Evolutionary conservation across 1,284 basidiomycete species (phyloP).

Genomic region (Apiotrichum sp.): DNA sequence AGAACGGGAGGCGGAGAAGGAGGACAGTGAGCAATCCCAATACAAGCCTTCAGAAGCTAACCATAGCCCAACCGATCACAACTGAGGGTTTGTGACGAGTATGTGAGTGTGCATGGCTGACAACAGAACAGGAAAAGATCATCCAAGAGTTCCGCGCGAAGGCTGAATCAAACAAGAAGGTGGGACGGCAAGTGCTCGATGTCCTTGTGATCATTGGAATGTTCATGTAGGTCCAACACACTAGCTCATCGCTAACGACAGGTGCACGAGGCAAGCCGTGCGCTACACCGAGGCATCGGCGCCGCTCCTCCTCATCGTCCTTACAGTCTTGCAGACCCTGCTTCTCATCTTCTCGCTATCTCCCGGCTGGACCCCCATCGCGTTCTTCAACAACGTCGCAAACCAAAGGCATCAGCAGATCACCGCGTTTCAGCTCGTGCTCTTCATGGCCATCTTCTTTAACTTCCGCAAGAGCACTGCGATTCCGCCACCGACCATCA

Average conservation of each 20-base stretch:
- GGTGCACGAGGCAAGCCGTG: not conserved
- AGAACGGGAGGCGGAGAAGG: too few relatives aligned
- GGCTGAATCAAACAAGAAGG: conserved; percentile 23
- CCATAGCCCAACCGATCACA: too few relatives aligned
- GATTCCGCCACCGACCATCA: not conserved
- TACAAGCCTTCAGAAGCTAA: too few relatives aligned
- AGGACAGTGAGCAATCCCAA: too few relatives aligned
- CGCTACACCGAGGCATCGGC: conserved; percentile 1
- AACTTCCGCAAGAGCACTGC: not conserved
- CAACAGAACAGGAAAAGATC: conserved; percentile 35
- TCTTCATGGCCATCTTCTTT: conserved; percentile 18
- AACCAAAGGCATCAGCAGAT: conserved; percentile 15
- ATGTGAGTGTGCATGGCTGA: too few relatives aligned
- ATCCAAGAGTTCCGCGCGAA: conserved; percentile 24
- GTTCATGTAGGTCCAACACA: conserved; percentile 26
- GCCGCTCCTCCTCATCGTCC: conserved; percentile 11
- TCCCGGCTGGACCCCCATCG: conserved; percentile 16
- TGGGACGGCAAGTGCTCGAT: conserved; percentile 27
- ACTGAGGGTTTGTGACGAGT: too few relatives aligned
- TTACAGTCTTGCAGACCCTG: conserved; percentile 18
- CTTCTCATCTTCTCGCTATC: conserved; percentile 34
- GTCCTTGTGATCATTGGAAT: conserved; percentile 24
- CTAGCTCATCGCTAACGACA: not conserved
- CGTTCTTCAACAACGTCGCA: conserved; percentile 4
- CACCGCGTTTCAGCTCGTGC: conserved; percentile 20